Conservation (phyloP, 495 filamentous ascomycete genomes). For the Elasticomyces elasticus region DNA sequence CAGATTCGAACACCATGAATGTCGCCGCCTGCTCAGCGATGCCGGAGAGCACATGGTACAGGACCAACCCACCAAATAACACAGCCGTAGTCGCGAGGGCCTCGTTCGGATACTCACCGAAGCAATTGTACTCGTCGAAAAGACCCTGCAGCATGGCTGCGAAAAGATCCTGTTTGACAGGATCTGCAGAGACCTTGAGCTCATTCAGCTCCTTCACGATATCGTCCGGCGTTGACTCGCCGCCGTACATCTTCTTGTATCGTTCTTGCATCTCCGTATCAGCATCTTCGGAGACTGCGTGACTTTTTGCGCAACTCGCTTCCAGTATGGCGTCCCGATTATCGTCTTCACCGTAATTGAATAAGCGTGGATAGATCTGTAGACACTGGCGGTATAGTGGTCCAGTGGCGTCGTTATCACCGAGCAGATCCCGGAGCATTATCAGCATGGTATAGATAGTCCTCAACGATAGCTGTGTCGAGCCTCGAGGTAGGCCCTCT, state of each 20-base stretch:
- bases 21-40: constrained; percentile 85
- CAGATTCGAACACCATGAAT: constrained; percentile 92
- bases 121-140: constrained; percentile 95
- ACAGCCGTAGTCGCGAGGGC: constrained; percentile 91
- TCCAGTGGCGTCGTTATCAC: constrained; percentile 47
- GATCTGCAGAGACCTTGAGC: constrained; percentile 76
- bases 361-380: constrained; percentile 84
- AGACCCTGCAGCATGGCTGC: constrained; percentile 97
- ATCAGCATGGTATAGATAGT: constrained; percentile 75
- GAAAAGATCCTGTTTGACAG: constrained; percentile 83
- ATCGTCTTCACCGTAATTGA: constrained; percentile 92
- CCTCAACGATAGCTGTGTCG: constrained; percentile 66
- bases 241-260: constrained; percentile 92
- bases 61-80: constrained; percentile 93
- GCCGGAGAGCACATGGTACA: constrained; percentile 76
- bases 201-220: constrained; percentile 70
- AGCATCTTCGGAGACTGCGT: constrained; percentile 64
- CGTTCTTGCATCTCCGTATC: constrained; percentile 91
- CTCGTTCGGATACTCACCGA: constrained; percentile 84
- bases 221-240: constrained; percentile 67
- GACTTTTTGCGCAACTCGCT: constrained; percentile 35
- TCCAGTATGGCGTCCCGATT: constrained; percentile 78
- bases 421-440: constrained; percentile 53
- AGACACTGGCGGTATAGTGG: constrained; percentile 76
- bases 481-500: constrained; percentile 49